Conservation (phyloP, 768 basidiomycete genomes). For the Rhodotorula taiwanensis region DNA sequence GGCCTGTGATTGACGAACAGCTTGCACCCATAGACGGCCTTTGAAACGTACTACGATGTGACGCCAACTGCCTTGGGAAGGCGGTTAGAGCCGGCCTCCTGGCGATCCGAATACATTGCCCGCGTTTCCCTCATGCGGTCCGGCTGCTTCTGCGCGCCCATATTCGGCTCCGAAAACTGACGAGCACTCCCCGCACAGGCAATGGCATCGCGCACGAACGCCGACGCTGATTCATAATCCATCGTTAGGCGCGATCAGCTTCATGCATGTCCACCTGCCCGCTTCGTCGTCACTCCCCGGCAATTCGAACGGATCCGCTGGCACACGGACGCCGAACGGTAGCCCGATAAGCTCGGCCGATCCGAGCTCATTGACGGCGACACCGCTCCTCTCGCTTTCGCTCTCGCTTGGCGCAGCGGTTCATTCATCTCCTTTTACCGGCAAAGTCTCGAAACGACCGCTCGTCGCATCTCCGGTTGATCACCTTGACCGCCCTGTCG, state of each 20-base stretch:
- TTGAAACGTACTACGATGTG: slow-evolving; percentile 26
- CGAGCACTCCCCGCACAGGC: background rate
- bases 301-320: too few species aligned
- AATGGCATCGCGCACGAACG: slow-evolving; percentile 24
- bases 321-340: too few species aligned
- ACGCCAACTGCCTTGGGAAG: slow-evolving; percentile 6
- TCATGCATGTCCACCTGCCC: slow-evolving; percentile 13
- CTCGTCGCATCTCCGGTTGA: slow-evolving; percentile 25
- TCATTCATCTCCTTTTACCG: slow-evolving; percentile 27
- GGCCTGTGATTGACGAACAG: too few species aligned
- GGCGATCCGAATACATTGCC: slow-evolving; percentile 30
- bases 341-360: background rate
- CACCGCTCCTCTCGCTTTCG: slow-evolving; percentile 18
- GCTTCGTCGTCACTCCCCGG: too few species aligned
- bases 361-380: background rate
- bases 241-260: slow-evolving; percentile 20
- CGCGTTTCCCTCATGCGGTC: slow-evolving; percentile 15
- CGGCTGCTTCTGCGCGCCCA: too few species aligned
- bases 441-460: slow-evolving; percentile 12
- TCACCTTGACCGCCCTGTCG: slow-evolving; percentile 22
- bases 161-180: too few species aligned
- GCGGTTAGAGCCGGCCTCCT: slow-evolving; percentile 14
- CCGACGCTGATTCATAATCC: slow-evolving; percentile 14
- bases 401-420: slow-evolving; percentile 20
- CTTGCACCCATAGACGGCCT: slow-evolving; percentile 4